These are phyloP conservation scores for Venturia oleaginea DNA, from an alignment of 2,329 filamentous ascomycete species.

Conservation along the genomic window DNA sequence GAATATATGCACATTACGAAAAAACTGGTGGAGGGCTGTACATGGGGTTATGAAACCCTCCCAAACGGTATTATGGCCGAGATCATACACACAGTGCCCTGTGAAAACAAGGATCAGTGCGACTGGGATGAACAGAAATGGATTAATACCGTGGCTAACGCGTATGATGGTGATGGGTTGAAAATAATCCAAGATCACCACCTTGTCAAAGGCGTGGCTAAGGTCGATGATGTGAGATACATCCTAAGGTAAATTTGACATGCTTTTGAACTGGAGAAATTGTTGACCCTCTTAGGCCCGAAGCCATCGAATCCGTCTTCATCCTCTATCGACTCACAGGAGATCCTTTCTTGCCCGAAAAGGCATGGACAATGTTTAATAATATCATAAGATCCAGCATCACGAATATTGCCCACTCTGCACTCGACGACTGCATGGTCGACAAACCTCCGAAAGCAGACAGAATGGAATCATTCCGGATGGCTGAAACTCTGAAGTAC, in stretches of 20 bases:
- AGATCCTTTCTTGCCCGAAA: conserved; percentile 36
- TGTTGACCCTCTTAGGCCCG: conserved; percentile 29
- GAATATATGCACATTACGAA: conserved; percentile 39
- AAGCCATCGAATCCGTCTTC: conserved; percentile 54
- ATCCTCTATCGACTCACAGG: conserved; percentile 52
- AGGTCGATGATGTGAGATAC: conserved; percentile 33
- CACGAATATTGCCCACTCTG: conserved; percentile 8
- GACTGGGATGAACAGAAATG: conserved; percentile 17
- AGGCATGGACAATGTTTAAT: conserved; percentile 43
- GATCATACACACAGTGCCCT: conserved; percentile 34
- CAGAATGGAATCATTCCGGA: conserved; percentile 48
- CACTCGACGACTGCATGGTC: conserved; percentile 30
- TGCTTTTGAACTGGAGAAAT: conserved; percentile 16
- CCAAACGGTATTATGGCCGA: conserved; percentile 48
- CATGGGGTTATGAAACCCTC: conserved; percentile 44
- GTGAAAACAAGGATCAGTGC: conserved; percentile 25
- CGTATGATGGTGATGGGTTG: background rate
- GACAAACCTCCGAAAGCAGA: conserved; percentile 30
- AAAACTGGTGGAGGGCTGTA: conserved; percentile 45
- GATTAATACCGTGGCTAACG: conserved; percentile 11
- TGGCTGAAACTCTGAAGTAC: no score
- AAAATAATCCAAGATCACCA: background rate
- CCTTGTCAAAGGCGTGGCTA: conserved; percentile 18
- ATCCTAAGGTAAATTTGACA: conserved; percentile 35
- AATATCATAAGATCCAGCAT: conserved; percentile 30